Percentiles rank a stretch among this genome's conserved stretches.
Evolutionary conservation across 1,284 basidiomycete genomes (phyloP).

Genomic region (Puccinia polysora): DNA sequence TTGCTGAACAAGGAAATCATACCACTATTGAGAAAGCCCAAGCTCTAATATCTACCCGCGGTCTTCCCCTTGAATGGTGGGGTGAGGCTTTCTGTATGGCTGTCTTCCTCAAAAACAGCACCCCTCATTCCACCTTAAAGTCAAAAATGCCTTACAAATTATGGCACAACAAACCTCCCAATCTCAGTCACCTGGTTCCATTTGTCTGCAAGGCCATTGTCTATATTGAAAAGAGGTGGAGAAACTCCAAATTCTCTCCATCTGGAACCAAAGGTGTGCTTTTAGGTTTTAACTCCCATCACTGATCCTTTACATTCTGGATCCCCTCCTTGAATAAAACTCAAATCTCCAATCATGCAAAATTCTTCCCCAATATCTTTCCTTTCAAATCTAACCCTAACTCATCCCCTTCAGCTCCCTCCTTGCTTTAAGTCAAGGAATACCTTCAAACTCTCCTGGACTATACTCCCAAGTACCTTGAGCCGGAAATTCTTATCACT

Average conservation of each 20-base stretch:
- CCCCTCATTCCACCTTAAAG: not conserved
- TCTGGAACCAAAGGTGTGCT: not conserved
- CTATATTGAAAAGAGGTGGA: not conserved
- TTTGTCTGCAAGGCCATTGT: not conserved
- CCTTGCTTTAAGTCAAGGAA: too few relatives aligned
- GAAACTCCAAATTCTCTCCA: not conserved
- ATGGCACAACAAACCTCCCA: not conserved
- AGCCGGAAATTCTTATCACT: too few relatives aligned
- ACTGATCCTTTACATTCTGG: not conserved
- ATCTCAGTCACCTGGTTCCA: not conserved
- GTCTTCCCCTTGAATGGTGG: not conserved
- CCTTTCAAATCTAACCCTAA: not conserved
- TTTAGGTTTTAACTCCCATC: not conserved
- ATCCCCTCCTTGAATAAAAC: not conserved
- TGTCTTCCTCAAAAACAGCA: not conserved
- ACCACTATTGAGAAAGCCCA: not conserved
- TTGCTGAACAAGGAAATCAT: not conserved
- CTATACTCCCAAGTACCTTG: too few relatives aligned
- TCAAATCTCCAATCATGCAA: not conserved
- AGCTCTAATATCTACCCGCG: not conserved
- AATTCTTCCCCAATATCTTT: not conserved
- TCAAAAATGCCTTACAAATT: not conserved
- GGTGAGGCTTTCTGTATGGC: not conserved
- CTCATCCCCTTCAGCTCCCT: not conserved
- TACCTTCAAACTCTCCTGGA: too few relatives aligned